Percentiles rank a stretch among this genome's conserved stretches.
Evolutionary conservation across 371 early-diverging fungal genomes (phyloP).

Genomic region (Mortierella sp.): DNA sequence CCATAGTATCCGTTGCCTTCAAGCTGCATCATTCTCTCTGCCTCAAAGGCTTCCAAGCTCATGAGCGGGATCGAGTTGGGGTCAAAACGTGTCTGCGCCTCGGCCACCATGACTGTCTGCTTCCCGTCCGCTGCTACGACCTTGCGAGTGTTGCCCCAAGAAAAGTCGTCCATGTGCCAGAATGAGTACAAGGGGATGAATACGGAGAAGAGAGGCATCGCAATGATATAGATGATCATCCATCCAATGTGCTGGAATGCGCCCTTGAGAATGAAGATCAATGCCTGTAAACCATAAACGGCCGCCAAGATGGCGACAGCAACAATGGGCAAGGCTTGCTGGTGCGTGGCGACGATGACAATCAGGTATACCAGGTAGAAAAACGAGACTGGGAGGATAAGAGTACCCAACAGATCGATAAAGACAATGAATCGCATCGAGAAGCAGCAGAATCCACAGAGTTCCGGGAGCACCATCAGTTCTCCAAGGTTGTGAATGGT

Average conservation of each 20-base stretch:
- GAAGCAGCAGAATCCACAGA: slow-evolving; percentile 98
- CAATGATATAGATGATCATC: slow-evolving; percentile 92
- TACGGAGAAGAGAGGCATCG: slow-evolving; percentile 86
- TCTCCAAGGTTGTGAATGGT: slow-evolving; percentile 97
- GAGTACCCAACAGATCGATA: slow-evolving; percentile 92
- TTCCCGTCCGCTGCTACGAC: slow-evolving; percentile 83
- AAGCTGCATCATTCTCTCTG: slow-evolving; percentile 34
- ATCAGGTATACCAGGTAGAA: slow-evolving; percentile 85
- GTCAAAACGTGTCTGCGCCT: slow-evolving; percentile 62
- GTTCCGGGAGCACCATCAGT: slow-evolving; percentile 83
- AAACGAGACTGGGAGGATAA: slow-evolving; percentile 94
- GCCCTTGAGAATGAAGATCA: slow-evolving; percentile 86
- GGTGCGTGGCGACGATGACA: slow-evolving; percentile 31
- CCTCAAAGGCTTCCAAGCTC: slow-evolving; percentile 50
- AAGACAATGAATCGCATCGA: slow-evolving; percentile 98
- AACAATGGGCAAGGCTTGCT: slow-evolving; percentile 33
- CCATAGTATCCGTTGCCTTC: slow-evolving; percentile 33
- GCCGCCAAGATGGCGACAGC: slow-evolving; percentile 68
- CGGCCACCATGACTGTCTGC: slow-evolving; percentile 64
- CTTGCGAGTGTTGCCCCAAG: slow-evolving; percentile 97
- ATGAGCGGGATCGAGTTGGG: slow-evolving; percentile 62
- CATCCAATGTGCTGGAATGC: slow-evolving; percentile 94
- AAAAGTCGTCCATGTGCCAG: slow-evolving; percentile 98
- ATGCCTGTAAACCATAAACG: slow-evolving; percentile 85
- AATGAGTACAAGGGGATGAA: slow-evolving; percentile 87